Percentiles rank a stretch among this genome's conserved stretches.
These are phyloP conservation scores for Sideroxylon spinosum DNA, from an alignment of 179 eudicot genomes.

Conservation along the genomic window DNA sequence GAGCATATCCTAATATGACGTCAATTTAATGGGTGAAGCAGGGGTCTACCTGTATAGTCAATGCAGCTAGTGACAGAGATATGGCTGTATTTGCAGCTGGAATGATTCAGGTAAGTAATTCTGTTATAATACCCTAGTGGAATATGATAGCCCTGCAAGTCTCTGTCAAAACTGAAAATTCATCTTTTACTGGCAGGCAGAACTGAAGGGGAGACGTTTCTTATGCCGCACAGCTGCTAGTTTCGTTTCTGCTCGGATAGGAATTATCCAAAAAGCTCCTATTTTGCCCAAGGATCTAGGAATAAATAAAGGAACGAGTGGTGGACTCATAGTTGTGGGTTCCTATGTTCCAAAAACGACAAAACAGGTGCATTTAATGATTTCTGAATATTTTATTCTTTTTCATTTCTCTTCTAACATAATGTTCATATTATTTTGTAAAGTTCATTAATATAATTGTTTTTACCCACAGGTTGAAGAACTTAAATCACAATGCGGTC, in stretches of 20 bases:
- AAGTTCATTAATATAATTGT: background rate
- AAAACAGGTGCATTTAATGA: conserved; percentile 56
- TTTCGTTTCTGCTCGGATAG: conserved; percentile 90
- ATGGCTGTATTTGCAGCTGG: conserved; percentile 97
- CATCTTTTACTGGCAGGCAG: conserved; percentile 58
- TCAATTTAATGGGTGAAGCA: conserved; percentile 30
- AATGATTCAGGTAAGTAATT: conserved; percentile 75
- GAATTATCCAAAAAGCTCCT: conserved; percentile 75
- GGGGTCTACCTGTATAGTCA: conserved; percentile 90
- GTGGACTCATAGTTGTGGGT: conserved; percentile 94
- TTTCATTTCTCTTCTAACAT: conserved; percentile 3
- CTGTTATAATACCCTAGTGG: conserved; percentile 7
- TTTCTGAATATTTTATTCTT: background rate
- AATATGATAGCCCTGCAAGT: background rate
- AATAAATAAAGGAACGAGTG: conserved; percentile 49
- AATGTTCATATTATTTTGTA: background rate
- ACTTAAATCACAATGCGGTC: conserved; percentile 57
- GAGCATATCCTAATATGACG: background rate
- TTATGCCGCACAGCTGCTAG: conserved; percentile 98
- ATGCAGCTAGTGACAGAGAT: conserved; percentile 97
- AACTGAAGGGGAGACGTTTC: conserved; percentile 75
- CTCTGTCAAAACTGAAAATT: background rate
- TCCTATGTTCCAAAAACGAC: conserved; percentile 99
- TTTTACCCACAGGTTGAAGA: conserved; percentile 65
- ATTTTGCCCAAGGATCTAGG: conserved; percentile 71